phyloP scores from a whole-genome alignment of 495 filamentous ascomycete genomes.

The Hyaloscypha bicolor region DNA sequence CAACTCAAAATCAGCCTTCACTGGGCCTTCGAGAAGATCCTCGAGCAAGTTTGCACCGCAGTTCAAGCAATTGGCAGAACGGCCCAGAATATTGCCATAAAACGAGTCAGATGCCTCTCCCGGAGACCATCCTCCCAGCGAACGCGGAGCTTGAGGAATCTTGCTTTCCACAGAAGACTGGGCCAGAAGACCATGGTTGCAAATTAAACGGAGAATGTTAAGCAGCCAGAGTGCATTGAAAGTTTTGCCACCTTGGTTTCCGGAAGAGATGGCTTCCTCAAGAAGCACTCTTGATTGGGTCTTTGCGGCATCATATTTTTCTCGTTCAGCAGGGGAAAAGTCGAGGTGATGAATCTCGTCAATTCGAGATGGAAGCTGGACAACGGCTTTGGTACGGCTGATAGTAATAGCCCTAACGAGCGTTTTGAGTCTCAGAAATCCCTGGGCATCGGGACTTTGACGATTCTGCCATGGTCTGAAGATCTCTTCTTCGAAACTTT shows the following conservation, averaged over 20 bases:
- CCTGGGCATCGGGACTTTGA: slow-evolving; percentile 7
- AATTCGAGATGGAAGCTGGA: slow-evolving; percentile 15
- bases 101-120: slow-evolving; percentile 4
- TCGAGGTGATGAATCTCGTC: slow-evolving; percentile 20
- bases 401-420: slow-evolving; percentile 18
- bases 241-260: slow-evolving; percentile 18
- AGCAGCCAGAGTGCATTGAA: slow-evolving; percentile 17
- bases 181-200: slow-evolving; percentile 13
- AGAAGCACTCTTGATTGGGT: slow-evolving; percentile 10
- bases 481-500: slow-evolving; percentile 72
- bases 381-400: slow-evolving; percentile 14
- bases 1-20: not conserved
- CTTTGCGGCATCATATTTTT: slow-evolving; percentile 16
- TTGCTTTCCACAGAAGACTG: slow-evolving; percentile 9
- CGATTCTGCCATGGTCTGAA: slow-evolving; percentile 69
- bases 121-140: slow-evolving; percentile 1
- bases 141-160: not conserved
- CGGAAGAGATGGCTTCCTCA: slow-evolving; percentile 20
- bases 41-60: not conserved
- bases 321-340: slow-evolving; percentile 15
- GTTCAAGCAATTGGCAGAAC: not conserved
- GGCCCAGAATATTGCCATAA: not conserved
- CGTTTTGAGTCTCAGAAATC: slow-evolving; percentile 18
- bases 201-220: slow-evolving; percentile 17
- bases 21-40: not conserved